Evolutionary conservation across 805 yeast genomes (phyloP), one percentile per base, ranked within the genome.

Genomic region (Spencermartinsiella europaea): DNA sequence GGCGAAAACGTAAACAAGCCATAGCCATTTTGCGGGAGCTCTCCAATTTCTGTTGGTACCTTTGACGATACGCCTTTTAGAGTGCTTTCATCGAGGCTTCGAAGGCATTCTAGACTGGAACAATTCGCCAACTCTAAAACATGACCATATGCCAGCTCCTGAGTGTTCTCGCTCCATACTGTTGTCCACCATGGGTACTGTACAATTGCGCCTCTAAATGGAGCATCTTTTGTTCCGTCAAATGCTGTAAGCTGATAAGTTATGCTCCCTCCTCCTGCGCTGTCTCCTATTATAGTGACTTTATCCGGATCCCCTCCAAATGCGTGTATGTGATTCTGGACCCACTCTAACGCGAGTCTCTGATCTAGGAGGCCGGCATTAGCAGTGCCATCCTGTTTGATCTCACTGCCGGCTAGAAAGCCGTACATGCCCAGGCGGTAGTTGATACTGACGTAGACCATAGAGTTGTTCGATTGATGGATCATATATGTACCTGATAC

Each of bases 341-440:
- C 57, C 73, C 73, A 69, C 15, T 60, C 58, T n/a, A 65, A 48
- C 2, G 69, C 72, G 20, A 44, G 39, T 16, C 66, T 54, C 49
- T 68, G 72, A 44, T 69, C 73, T 39, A 61, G 55, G 5, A 68
- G 47, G 1, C 73, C 73, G 37, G 56, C 58, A 45, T 69, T 69
- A 7, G 61, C 50, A 38, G 49, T 46, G 14, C 48, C 45, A n/a
- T 45, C 21, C 3, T 17, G 45, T 48, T 50, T 49, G 12, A 59
- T 53, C 12, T 54, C 60, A n/a, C 45, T 34, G 2, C 67, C 60
- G 27, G 56, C 57, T 15, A 65, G 47, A 40, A 64, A 69, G 8
- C 73, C 73, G 40, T 60, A 60, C n/a, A 61, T 61, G 5, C 62
- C 63, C 1, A 69, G 55, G 44, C 70, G 56, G 46, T 66, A 65